Base-by-base conservation (phyloP, 2,329 filamentous ascomycete genomes). In the Hypoxylon sp. region DNA sequence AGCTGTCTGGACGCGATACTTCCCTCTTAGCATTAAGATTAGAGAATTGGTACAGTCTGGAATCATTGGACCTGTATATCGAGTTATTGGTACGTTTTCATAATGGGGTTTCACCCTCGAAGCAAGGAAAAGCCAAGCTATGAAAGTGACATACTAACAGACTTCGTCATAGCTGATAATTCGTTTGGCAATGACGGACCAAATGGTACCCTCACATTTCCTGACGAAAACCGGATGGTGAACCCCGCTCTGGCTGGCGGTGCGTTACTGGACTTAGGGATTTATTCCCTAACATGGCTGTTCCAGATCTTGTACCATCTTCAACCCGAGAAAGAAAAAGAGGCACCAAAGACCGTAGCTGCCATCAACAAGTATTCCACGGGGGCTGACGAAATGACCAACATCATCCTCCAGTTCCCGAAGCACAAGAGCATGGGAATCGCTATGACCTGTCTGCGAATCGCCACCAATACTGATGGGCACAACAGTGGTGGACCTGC, bases 261-360 rank as follows among this genome's bases (percentile, higher is more conserved):
- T 59, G 91, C 91, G 1, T 83, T 97, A 60, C 86, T 97, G 55
- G 94, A 97, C 80, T 84, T 97, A 63, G 94, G 94, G 68, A 92
- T 97, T 80, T 97, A 97, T 83, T 89, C 92, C 51, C 82, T 97
- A 69, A 97, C 93, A 33, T 97, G 94, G 94, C 87, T 96, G 54
- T 97, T 95, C 86, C 93, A 97, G 81, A 91, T 91, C 48, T 86
- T 97, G 29, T 97, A 97, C 81, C 92, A 94, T 79, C 88, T 92
- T 2, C 91, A 94, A 76, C 86, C 90, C 1, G 85, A 90, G 71
- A 85, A 87, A 24, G 83, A 87, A 59, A 92, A 93, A 73, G 87
- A 93, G 79, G 77, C 86, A 0, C 94, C 94, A 4, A 85, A 83
- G 48, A 90, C 96, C 3, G 82, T 89, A 9, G 87, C 90, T 0